phyloP scores from a whole-genome alignment of 768 basidiomycete species.

The Vishniacozyma victoriae region DNA sequence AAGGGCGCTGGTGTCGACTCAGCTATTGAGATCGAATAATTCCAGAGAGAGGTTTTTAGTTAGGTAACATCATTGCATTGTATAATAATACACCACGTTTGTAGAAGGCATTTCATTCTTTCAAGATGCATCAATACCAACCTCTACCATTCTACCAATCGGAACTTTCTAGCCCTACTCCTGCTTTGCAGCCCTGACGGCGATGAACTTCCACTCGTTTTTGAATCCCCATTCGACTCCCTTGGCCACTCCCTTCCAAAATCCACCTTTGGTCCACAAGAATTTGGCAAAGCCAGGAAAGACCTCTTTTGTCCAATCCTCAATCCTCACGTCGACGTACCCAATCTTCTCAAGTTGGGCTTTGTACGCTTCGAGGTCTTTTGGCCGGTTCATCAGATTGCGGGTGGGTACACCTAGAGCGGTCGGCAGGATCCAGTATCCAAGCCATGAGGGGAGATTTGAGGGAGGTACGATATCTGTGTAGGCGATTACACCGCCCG shows the following conservation, averaged over 20 bases:
- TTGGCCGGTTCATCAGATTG: conserved; percentile 17
- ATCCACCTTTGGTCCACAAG: conserved; percentile 12
- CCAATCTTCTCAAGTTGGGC: conserved; percentile 14
- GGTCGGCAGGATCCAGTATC: conserved; percentile 17
- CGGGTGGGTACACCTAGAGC: conserved; percentile 18
- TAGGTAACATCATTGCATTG: neutral
- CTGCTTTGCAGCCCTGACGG: conserved; percentile 17
- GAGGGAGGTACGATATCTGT: conserved; percentile 36
- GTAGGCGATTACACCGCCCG: conserved; percentile 23
- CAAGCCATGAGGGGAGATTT: conserved; percentile 5
- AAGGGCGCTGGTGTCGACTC: conserved; percentile 16
- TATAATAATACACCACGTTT: neutral
- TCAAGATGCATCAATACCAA: neutral
- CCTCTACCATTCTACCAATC: neutral
- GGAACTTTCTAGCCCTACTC: neutral
- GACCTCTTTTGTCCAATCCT: conserved; percentile 35
- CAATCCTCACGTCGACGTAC: conserved; percentile 15
- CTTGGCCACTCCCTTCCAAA: conserved; percentile 17
- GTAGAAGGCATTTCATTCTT: neutral
- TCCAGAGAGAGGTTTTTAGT: neutral
- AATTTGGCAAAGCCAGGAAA: conserved; percentile 20
- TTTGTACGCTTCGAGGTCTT: conserved; percentile 13
- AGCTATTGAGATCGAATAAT: conserved; percentile 35
- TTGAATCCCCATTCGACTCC: conserved; percentile 6
- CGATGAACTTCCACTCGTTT: conserved; percentile 31